Percentiles rank a stretch among this genome's conserved stretches.
Evolutionary conservation across 768 basidiomycete genomes (phyloP).

Genomic region (Hirschioporus abietinus): DNA sequence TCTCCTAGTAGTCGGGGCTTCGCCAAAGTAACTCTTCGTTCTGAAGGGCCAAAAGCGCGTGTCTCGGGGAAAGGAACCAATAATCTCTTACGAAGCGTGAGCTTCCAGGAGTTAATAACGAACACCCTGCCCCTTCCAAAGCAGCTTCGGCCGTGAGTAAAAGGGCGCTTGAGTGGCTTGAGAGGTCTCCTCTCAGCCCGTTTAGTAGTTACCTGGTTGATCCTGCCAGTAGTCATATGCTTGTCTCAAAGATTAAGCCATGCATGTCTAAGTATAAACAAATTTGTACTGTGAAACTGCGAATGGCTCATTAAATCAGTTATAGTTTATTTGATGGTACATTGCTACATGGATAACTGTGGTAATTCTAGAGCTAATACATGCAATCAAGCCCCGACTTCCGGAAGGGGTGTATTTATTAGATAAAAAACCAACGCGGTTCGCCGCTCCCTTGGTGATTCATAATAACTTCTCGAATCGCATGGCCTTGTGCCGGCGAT

Average conservation of each 20-base stretch:
- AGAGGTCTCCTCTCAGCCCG: slow-evolving; percentile 8
- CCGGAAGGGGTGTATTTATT: slow-evolving; percentile 67
- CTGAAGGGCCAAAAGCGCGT: slow-evolving; percentile 15
- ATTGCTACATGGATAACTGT: slow-evolving; percentile 76
- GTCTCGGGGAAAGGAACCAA: slow-evolving; percentile 14
- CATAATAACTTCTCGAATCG: slow-evolving; percentile 73
- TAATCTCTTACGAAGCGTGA: too few species aligned
- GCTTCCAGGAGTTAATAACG: slow-evolving; percentile 12
- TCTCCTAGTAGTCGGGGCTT: slow-evolving; percentile 17
- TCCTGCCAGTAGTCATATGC: slow-evolving; percentile 83
- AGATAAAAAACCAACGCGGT: slow-evolving; percentile 69
- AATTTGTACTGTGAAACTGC: slow-evolving; percentile 73
- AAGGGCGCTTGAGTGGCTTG: slow-evolving; percentile 9
- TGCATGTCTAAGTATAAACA: slow-evolving; percentile 77
- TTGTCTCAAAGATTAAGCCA: slow-evolving; percentile 83
- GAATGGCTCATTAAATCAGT: slow-evolving; percentile 83
- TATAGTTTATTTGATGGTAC: slow-evolving; percentile 76
- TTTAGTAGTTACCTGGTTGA: slow-evolving; percentile 76
- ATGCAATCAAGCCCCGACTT: slow-evolving; percentile 69
- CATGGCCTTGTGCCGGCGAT: slow-evolving; percentile 68
- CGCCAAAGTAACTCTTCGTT: slow-evolving; percentile 14
- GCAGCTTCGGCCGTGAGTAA: slow-evolving; percentile 13
- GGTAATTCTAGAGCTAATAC: slow-evolving; percentile 76
- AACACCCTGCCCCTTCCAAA: slow-evolving; percentile 15
- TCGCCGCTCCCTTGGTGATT: slow-evolving; percentile 64